Percentiles rank a stretch among this genome's conserved stretches.
Evolutionary conservation across 441 rosid species (phyloP).

Genomic region (Hura crepitans): DNA sequence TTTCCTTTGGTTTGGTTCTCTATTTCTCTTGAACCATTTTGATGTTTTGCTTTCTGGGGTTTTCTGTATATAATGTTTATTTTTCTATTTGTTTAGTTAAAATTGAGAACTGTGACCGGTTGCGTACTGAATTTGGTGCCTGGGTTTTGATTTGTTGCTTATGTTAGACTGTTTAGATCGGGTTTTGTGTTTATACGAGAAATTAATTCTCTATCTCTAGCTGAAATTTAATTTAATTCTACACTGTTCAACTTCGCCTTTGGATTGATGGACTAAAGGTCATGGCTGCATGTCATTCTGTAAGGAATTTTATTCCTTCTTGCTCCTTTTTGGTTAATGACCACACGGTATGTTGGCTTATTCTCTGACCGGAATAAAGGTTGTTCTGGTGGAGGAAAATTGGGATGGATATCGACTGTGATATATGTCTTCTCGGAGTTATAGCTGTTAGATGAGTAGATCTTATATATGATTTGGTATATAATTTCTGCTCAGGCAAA

Average conservation of each 20-base stretch:
- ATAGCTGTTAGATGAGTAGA: not conserved
- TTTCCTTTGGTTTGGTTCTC: not conserved
- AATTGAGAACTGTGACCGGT: not conserved
- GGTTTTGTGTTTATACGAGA: not conserved
- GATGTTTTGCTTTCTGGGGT: not conserved
- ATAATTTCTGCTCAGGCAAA: not conserved
- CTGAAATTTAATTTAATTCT: not conserved
- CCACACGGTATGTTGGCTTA: not conserved
- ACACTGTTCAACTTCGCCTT: not conserved
- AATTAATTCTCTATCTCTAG: not conserved
- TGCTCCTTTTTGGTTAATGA: not conserved
- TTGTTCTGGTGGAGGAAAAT: slow-evolving; percentile 2
- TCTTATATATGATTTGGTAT: not conserved
- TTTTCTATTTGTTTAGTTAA: not conserved
- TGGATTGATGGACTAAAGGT: not conserved
- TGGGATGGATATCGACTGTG: not conserved
- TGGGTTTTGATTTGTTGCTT: not conserved
- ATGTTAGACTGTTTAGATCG: not conserved
- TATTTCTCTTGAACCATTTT: not conserved
- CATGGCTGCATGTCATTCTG: not conserved
- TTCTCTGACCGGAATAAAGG: not conserved
- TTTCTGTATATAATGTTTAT: no score
- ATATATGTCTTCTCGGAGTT: not conserved
- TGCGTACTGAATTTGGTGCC: not conserved
- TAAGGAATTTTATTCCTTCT: not conserved